Evolutionary conservation across 257 asterid genomes (phyloP).

Genomic region (Cinchona pubescens): DNA sequence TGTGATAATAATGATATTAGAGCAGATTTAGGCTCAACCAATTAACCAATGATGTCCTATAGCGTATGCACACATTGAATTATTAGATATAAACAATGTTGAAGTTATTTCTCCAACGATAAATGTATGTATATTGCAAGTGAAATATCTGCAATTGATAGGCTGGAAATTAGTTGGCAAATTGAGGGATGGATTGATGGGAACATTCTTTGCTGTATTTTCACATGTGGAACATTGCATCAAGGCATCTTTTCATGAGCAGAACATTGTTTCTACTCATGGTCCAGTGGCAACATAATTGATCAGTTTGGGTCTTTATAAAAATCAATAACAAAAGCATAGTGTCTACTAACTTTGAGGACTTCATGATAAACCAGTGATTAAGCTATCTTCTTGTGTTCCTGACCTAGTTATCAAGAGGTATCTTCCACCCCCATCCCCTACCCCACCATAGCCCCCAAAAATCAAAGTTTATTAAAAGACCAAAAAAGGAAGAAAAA

Average conservation of each 20-base stretch:
- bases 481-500: neutral
- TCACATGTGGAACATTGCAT: neutral
- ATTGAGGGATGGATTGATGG: neutral
- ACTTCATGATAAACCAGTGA: neutral
- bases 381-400: neutral
- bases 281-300: neutral
- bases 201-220: neutral
- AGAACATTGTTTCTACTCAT: neutral
- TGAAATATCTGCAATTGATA: no score
- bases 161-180: neutral
- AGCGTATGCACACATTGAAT: neutral
- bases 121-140: neutral
- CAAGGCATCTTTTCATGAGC: neutral
- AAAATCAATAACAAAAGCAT: no score
- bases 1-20: no score
- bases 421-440: neutral
- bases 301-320: no score
- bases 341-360: neutral
- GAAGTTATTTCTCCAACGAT: neutral
- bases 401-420: neutral
- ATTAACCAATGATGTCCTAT: neutral
- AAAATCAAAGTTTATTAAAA: no score
- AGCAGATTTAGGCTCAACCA: neutral
- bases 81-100: neutral
- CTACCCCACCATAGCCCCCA: no score